Percentiles rank a stretch among this genome's conserved stretches.
phyloP scores from a whole-genome alignment of 2,329 filamentous ascomycete species.

The Sporothrix pallida region DNA sequence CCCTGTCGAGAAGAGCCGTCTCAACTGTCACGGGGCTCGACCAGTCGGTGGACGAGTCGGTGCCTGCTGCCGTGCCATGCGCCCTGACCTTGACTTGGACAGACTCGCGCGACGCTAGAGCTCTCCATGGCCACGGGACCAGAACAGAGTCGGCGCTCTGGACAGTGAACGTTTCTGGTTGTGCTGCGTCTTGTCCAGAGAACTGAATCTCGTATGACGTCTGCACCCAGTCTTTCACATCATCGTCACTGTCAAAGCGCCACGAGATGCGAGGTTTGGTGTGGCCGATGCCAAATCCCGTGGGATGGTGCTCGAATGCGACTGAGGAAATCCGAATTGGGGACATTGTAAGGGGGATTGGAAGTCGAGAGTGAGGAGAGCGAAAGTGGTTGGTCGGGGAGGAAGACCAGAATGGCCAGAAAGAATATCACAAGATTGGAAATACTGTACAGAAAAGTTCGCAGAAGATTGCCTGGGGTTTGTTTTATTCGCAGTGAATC shows the following conservation, averaged over 20 bases:
- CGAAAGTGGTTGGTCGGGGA: too few species aligned
- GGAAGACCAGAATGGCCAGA: background rate
- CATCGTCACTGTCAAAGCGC: background rate
- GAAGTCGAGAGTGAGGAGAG: too few species aligned
- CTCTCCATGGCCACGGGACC: conserved; percentile 8
- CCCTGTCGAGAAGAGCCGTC: background rate
- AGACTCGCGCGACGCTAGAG: conserved; percentile 1
- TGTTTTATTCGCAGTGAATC: too few species aligned
- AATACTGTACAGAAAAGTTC: too few species aligned
- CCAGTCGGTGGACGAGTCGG: background rate
- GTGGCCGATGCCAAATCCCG: conserved; percentile 16
- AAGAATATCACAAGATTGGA: background rate
- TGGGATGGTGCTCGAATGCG: conserved; percentile 15
- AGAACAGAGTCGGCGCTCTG: background rate
- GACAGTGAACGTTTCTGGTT: background rate
- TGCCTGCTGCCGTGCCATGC: background rate
- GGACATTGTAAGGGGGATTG: background rate
- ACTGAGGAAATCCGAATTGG: conserved; percentile 10
- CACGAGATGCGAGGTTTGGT: conserved; percentile 11
- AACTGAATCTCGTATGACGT: conserved; percentile 12
- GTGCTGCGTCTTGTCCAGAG: background rate
- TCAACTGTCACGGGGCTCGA: background rate
- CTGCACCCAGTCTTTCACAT: conserved; percentile 1
- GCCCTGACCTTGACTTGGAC: conserved; percentile 13
- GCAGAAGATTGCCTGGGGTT: too few species aligned